Evolutionary conservation across 805 yeast species (phyloP), one percentile per base, ranked within the genome.

Genomic region (Myxozyma neglecta): DNA sequence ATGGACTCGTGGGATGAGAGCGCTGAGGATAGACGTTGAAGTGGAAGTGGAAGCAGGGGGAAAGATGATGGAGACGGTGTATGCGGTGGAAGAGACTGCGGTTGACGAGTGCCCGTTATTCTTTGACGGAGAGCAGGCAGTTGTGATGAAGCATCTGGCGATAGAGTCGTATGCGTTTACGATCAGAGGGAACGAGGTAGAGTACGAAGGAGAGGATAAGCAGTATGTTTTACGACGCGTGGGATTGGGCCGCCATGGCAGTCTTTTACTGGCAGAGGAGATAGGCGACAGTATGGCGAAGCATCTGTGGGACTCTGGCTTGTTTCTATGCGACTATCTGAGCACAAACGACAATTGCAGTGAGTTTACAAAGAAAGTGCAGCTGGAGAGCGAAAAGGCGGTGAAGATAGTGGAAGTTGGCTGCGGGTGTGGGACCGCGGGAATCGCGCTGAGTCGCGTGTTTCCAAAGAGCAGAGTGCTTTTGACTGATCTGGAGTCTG

Each of bases 371-470:
- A 18, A 36, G 2, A 57, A 56, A 7, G 37, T 56, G 11, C 13
- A 32, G 29, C 14, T n/a, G 9, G 44, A 29, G 14, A n/a, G 48
- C 6, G 43, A 11, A 13, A 10, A n/a, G n/a, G 32, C 49, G 6
- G 39, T 39, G 36, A 67, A 68, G 1, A 68, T 78, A 1, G 56
- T 79, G 11, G 81, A 79, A 60, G 69, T 79, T 1, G 81, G 81
- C 0, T 73, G 81, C 3, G 81, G 81, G 0, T 77, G 80, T 52
- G 81, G 81, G 0, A 64, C 77, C 0, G 76, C 75, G 0, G 76
- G 80, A 2, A 54, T 77, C 4, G 70, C 72, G 6, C 44, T 78
- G 29, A 66, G 70, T 20, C 70, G 68, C 29, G 14, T 69, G 1
- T 64, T 71, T 13, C 44, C 64, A 1, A 51, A 64, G 7, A 52